Base-by-base conservation (phyloP, 2,329 filamentous ascomycete genomes). In the Cercospora janseana region DNA sequence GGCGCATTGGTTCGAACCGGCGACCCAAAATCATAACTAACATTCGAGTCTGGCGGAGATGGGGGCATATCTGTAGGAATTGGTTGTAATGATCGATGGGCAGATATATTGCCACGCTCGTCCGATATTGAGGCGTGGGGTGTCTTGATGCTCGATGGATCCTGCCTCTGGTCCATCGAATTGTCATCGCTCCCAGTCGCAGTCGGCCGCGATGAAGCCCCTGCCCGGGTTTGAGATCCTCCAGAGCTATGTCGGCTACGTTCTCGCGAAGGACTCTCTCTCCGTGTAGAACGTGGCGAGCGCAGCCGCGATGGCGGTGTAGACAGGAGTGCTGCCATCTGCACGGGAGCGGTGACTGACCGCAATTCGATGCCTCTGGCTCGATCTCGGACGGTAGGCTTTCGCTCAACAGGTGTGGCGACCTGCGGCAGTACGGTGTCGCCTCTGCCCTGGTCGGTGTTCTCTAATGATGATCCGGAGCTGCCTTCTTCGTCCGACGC, bases 241-340 rank as follows among this genome's bases (percentile, higher is more conserved):
- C n/a, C n/a, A n/a, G n/a, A n/a, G n/a, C n/a, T n/a, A n/a, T n/a
- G n/a, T n/a, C n/a, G 38, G 13, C 35, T 34, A 27, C 38, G 32
- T 4, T 38, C 48, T 21, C 24, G 38, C 12, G 4, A 26, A 3
- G 15, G 2, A 27, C 8, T 27, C 4, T 6, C 21, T 24, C 18
- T 13, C 29, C 35, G 41, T 20, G 32, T 40, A 21, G 35, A 15
- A 43, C n/a, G 32, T 21, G 48, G n/a, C 21, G 35, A 28, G 49
- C 58, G 55, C 27, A 63, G 48, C 37, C 64, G 66, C 16, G 72
- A 71, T 16, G 74, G 70, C 13, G 73, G 63, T 31, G 74, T 72
- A 6, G 71, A 69, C 29, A 72, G 62, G 5, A 76, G 49, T 5
- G 71, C 71, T 12, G 77, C 61, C 35, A 40, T 40, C 13, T 76